Evolutionary conservation across 768 basidiomycete species (phyloP), one percentile per base, ranked within the genome.

Genomic region (Ramaria rubella): DNA sequence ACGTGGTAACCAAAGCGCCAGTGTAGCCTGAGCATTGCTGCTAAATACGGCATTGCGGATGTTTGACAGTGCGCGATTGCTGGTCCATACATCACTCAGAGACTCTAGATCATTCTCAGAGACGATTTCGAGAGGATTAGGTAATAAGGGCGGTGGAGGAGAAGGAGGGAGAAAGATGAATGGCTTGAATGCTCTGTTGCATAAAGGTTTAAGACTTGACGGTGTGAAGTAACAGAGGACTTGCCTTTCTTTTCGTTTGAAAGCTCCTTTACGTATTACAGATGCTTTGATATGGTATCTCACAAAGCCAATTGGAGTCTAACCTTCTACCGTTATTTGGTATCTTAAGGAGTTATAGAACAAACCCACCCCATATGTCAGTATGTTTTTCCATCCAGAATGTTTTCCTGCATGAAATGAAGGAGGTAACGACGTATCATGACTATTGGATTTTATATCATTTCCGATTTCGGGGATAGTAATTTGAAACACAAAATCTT

Each of bases 141-240:
- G 55, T 12, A 56, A 30, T 30, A 56, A 38, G 23, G 55, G 55
- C 2, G 55, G 55, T 11, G 55, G 27, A 6, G 26, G 7, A 34
- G 55, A 48, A 19, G 55, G 45, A n/a, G 55, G 55, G 9, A 56
- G 44, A 33, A 56, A 56, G 1, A 48, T 56, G 36, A 56, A 56
- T 23, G 55, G 55, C 21, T 4, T 14, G 27, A 17, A 30, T 7
- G 43, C 55, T 26, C 55, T 53, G 52, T 14, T 29, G 19, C 17
- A 26, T 17, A 17, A 19, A 24, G 15, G 6, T 17, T 21, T 14
- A 17, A 12, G 19, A 34, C 24, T n/a, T 15, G 8, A 14, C n/a
- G 26, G 9, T 29, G 31, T 29, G 24, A 43, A n/a, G 27, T 14
- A 14, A 33, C 11, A 12, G 31, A 30, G 17, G 17, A 24, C 55